phyloP scores from a whole-genome alignment of 208 protist genomes.

The Leishmania tarentolae region DNA sequence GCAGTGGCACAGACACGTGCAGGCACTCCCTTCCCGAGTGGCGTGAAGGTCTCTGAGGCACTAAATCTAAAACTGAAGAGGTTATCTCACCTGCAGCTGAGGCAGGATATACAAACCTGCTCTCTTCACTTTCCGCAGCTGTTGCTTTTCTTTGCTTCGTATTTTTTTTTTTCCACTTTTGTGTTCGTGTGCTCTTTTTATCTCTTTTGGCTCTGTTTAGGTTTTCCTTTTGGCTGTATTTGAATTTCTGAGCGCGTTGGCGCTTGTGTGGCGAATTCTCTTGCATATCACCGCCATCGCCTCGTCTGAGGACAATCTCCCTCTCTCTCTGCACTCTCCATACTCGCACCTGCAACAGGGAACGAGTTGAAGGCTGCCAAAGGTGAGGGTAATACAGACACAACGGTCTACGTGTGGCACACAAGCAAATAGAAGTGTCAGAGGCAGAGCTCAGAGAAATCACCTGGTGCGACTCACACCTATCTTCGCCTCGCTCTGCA shows the following conservation, averaged over 20 bases:
- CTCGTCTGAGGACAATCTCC: background rate
- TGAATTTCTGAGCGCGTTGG: background rate
- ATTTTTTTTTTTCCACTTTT: background rate
- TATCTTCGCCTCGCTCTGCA: background rate
- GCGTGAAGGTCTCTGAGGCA: background rate
- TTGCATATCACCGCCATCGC: background rate
- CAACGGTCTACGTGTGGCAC: background rate
- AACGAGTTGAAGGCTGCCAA: background rate
- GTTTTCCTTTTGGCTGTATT: background rate
- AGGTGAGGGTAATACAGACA: background rate
- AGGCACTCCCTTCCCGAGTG: background rate
- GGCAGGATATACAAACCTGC: background rate
- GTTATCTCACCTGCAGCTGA: background rate
- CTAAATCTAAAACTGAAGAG: background rate
- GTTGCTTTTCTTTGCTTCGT: background rate
- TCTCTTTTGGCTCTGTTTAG: slow-evolving; percentile 1
- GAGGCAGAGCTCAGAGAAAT: background rate
- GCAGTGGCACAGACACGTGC: background rate
- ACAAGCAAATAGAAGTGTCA: background rate
- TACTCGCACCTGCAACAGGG: background rate
- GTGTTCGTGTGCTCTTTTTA: background rate
- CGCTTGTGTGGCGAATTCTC: background rate
- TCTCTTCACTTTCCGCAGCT: background rate
- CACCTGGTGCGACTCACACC: background rate
- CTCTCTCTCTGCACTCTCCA: background rate